These are phyloP conservation scores for Paragyromitra xinjiangensis DNA, from an alignment of 495 filamentous ascomycete species.

Conservation along the genomic window DNA sequence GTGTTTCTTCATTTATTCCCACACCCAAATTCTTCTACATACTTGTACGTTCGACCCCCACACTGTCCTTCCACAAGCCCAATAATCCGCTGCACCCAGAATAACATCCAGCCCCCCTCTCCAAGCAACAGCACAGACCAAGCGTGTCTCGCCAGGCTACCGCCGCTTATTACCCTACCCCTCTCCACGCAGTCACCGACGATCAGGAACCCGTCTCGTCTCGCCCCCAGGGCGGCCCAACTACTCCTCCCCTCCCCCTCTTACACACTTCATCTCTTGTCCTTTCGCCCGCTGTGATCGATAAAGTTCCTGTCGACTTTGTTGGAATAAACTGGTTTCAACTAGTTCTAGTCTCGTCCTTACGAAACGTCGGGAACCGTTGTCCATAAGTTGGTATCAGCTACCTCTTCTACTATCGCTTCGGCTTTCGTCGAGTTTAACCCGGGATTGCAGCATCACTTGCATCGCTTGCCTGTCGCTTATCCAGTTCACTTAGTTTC, in stretches of 20 bases:
- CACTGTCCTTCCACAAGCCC: conserved; percentile 37
- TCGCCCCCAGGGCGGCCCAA: conserved; percentile 42
- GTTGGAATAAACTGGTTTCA: conserved; percentile 22
- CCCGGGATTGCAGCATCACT: conserved; percentile 41
- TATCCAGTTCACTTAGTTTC: conserved; percentile 41
- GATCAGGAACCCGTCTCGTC: conserved; percentile 55
- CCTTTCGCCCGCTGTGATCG: conserved; percentile 27
- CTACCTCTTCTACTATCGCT: conserved; percentile 27
- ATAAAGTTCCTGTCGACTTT: conserved; percentile 20
- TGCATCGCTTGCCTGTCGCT: conserved; percentile 46
- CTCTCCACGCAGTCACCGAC: conserved; percentile 55
- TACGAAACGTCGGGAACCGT: conserved; percentile 24
- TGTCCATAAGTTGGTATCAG: conserved; percentile 16
- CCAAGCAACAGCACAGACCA: conserved; percentile 53
- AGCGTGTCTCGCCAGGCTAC: conserved; percentile 50
- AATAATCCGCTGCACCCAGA: conserved; percentile 45
- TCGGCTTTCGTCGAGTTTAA: conserved; percentile 39
- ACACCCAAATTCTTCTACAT: conserved; percentile 32
- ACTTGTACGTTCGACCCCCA: conserved; percentile 43
- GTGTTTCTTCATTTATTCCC: conserved; percentile 29
- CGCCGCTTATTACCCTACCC: conserved; percentile 54
- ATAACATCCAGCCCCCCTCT: conserved; percentile 51
- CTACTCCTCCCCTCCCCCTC: conserved; percentile 49
- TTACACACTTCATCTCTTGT: conserved; percentile 38
- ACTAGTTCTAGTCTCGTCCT: conserved; percentile 13